Base-by-base conservation (phyloP, 345 rosid genomes). In the Pugionium cornutum region DNA sequence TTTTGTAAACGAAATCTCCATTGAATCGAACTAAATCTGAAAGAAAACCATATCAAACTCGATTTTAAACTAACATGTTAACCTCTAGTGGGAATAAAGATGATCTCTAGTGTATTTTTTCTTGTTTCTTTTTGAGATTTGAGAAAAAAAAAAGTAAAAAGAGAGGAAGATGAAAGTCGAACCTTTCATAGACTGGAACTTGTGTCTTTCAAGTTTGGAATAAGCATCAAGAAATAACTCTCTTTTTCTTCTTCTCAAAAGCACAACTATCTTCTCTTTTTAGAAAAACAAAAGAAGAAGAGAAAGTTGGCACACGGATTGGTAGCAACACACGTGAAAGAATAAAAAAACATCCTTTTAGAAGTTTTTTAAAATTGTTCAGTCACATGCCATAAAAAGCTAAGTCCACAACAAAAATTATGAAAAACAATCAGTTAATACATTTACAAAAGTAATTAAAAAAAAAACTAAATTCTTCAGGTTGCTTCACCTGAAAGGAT, bases 311-410 rank as follows among this genome's bases (percentile, higher is more conserved):
- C 68, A 61, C 73, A 74, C 73, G 77, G 4, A 67, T 67, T 74
- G 58, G 73, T 67, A 44, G 54, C 40, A 47, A 32, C 65, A 74
- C 77, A 74, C 77, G 73, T 74, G 73, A 67, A 64, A 74, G 77
- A 66, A 66, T 46, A 60, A 7, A 37, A 66, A 46, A 46, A 67
- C 32, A 57, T 51, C 49, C 58, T 65, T 72, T 35, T 33, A 36
- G 30, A 58, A 58, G 53, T 57, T 64, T 41, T 63, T 35, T 59
- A 30, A 29, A 25, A 37, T 52, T 59, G 62, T 65, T 60, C 39
- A n/a, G 35, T 74, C 68, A 54, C 77, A 74, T 61, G 73, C 77
- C 64, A 61, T 64, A 40, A 67, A 73, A 67, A 67, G 77, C 53
- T 51, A 60, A 59, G 39, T 53, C 57, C 44, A 45, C 43, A 37